Evolutionary conservation across 805 yeast species (phyloP), one percentile per base, ranked within the genome.

Genomic region (Suhomyces faveliae): DNA sequence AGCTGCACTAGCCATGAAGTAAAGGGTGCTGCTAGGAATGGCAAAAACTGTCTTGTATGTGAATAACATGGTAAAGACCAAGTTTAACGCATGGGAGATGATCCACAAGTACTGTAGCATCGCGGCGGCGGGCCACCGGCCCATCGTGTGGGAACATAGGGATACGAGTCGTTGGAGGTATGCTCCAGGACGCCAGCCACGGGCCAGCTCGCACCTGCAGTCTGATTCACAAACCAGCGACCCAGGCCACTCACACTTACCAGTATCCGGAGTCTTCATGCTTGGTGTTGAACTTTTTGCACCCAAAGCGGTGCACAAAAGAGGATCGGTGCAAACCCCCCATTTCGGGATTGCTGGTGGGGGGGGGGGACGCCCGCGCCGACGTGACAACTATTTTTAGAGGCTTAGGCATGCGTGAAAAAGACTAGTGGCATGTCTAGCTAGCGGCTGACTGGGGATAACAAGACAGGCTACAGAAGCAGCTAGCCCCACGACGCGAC

Each of bases 1-100:
- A 3, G 54, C 47, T 13, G 37, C 12, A 19, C 45, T 40, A 5
- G 59, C 51, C 5, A 47, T 12, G 1, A 12, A n/a, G 43, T 59
- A 59, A 5, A 13, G 4, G 9, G 24, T 7, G 8, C 12, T 21
- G 12, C 20, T 21, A 8, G 40, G 40, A 3, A 3, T 12, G 11
- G 40, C 6, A 11, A 10, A 8, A 8, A 37, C 17, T 15, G 40
- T 20, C 23, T 12, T 12, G 38, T 17, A 37, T 19, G 15, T 30
- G 23, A 13, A 33, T 17, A 33, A 11, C 27, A 42, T 27, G 11
- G 44, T 29, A n/a, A 43, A 25, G 2, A 27, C 30, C 15, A 49
- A 37, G 38, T 48, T 49, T 11, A 45, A 13, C 4, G 43, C n/a
- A 21, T 52, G 52, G 25, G 55, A 42, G 2, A 23, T 13, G 13